Evolutionary conservation across 1,284 basidiomycete species (phyloP), one percentile per base, ranked within the genome.

Genomic region (Papiliotrema flavescens): DNA sequence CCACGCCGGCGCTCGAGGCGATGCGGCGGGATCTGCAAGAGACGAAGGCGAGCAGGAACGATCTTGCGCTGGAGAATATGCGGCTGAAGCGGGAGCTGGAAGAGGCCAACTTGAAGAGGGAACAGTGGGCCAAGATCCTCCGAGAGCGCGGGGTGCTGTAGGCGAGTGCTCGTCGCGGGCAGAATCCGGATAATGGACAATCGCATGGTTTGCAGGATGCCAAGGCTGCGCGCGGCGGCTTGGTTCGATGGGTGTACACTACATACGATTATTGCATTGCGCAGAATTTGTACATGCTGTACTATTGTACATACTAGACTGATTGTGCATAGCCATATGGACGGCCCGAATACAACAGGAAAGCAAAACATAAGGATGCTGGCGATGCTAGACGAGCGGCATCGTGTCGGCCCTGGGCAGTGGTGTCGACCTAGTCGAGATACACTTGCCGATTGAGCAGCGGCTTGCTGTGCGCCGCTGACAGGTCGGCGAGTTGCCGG

Each of bases 31-130:
- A 93, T 68, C 77, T 93, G 39, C 81, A 83, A 60, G 73, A 81
- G 58, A 84, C 89, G 20, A 92, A 91, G 74, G 84, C 86, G 62
- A 76, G 80, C n/a, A 81, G 88, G 54, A 92, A 91, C 67, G 77
- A 79, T 23, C 74, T 89, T 19, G 79, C 81, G 42, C 82, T 84
- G 61, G 89, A 92, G 76, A 93, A 93, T 66, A 82, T 83, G 86
- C 80, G 84, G 69, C 76, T 92, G 45, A 88, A 85, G 69, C 81
- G 84, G 54, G 83, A 82, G 59, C 69, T 92, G 51, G 82, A 84
- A 48, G 87, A 90, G 71, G 73, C 82, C 37, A 86, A 89, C 69
- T 73, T 84, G 61, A 85, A 89, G 73, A 82, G 84, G 58, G 87
- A 89, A 71, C 86, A 90, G 88, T 91, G 85, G 84, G 81, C 80